Conservation (phyloP, 345 rosid genomes). For the Eucalyptus cloeziana region DNA sequence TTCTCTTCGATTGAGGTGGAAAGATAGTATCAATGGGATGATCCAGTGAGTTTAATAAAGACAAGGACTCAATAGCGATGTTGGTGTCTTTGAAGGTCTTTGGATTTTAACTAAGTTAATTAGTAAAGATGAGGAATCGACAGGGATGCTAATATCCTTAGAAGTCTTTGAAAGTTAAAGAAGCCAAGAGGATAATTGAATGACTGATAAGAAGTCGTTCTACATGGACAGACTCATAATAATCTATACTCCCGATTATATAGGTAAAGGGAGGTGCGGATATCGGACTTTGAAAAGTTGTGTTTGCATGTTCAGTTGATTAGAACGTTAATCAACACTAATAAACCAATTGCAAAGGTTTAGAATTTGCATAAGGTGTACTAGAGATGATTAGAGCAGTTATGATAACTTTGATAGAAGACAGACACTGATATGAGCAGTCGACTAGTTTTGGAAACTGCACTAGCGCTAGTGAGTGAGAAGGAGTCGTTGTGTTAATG, state of each 20-base stretch:
- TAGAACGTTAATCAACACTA: neutral
- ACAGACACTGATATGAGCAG: neutral
- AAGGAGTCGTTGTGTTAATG: neutral
- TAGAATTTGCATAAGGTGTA: too few species aligned
- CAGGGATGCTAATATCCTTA: neutral
- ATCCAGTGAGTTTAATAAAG: neutral
- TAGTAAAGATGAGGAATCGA: neutral
- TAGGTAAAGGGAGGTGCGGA: neutral
- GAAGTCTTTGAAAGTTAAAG: neutral
- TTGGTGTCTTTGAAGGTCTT: neutral
- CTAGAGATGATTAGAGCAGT: neutral
- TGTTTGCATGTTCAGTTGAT: neutral
- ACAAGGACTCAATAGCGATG: neutral
- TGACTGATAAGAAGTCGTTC: accelerated
- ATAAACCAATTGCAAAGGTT: neutral
- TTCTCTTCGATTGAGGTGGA: neutral
- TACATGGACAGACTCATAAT: neutral
- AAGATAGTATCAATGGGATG: neutral
- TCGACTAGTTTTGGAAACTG: too few species aligned
- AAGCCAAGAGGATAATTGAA: neutral
- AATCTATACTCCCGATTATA: too few species aligned
- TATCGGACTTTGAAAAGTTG: neutral
- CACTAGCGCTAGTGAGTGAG: neutral
- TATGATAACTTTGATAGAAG: neutral
- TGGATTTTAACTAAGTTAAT: neutral